phyloP scores from a whole-genome alignment of 371 early-diverging fungal species.

The Mucor racemosus region DNA sequence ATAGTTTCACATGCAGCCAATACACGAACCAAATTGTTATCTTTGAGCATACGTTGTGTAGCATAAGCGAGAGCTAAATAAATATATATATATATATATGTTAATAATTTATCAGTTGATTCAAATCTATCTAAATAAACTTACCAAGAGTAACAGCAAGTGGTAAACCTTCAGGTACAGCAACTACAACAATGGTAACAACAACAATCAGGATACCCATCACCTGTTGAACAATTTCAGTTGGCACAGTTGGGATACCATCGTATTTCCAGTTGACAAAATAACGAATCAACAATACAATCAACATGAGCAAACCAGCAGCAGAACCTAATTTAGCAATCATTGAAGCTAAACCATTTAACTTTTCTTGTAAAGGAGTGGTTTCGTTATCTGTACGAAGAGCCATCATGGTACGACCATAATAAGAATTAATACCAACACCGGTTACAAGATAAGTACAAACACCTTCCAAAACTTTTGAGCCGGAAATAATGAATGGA shows the following conservation, averaged over 20 bases:
- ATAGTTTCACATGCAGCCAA: constrained; percentile 89
- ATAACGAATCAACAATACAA: constrained; percentile 67
- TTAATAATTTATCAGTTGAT: background rate
- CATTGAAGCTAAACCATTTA: constrained; percentile 68
- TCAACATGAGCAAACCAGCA: constrained; percentile 71
- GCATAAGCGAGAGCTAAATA: constrained; percentile 72
- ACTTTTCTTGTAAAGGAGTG: constrained; percentile 75
- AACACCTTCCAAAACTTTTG: constrained; percentile 80
- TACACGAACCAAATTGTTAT: constrained; percentile 86
- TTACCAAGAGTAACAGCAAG: constrained; percentile 66
- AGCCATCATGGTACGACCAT: constrained; percentile 82
- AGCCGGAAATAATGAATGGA: constrained; percentile 76
- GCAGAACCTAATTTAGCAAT: constrained; percentile 75
- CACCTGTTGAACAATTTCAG: constrained; percentile 47
- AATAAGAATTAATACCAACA: constrained; percentile 74
- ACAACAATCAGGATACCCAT: constrained; percentile 65
- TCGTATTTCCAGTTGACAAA: constrained; percentile 48
- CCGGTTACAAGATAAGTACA: constrained; percentile 72
- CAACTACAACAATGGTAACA: constrained; percentile 72
- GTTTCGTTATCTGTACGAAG: constrained; percentile 57
- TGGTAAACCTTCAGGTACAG: constrained; percentile 77
- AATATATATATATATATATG: too few species aligned
- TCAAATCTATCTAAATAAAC: background rate
- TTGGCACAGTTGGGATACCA: constrained; percentile 27
- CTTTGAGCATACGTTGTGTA: constrained; percentile 77